Base-by-base conservation (phyloP, 306 rosid species). In the Abrus precatorius region DNA sequence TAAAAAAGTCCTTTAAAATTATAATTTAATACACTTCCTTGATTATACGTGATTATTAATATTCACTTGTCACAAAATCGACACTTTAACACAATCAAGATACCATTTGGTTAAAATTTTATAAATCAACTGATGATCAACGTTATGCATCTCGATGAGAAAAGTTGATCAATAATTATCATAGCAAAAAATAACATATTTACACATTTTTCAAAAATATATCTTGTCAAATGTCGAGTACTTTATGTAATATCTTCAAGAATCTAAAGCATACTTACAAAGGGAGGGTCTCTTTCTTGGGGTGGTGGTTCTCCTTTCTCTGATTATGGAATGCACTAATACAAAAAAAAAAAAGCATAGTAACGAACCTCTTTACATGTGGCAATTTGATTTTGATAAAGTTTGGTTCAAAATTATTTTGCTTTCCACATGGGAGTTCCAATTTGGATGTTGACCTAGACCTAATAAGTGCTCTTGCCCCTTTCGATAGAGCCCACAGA, bases 361-460 rank as follows among this genome's bases (percentile, higher is more conserved):
- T 27, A 60, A 30, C 14, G 75, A 56, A 78, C 38, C 72, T 57
- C 62, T 76, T 75, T 54, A 30, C 57, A 69, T 75, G 79, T 70
- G 77, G 49, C 45, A 70, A 47, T 38, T 55, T 63, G 68, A 50
- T 69, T 80, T 49, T 68, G 20, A 70, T 32, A 80, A 54, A 13
- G 72, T 57, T 64, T 68, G 47, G 62, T 71, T 43, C 27, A 44
- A 77, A 72, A 36, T 48, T 69, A 79, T 78, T 68, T 54, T 67
- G 70, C 86, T 76, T 34, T 90, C 84, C 91, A 86, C 88, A 62
- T 61, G 10, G 38, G 83, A 76, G 61, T 72, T 75, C 67, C 53
- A 67, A 79, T 74, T 72, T 60, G 64, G 90, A 85, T 75, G 85
- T 70, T 38, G 88, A 91, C 91, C 44, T 61, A 64, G 71, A 85